Evolutionary conservation across 1,284 basidiomycete genomes (phyloP).

Genomic region (Pseudozyma thailandica): DNA sequence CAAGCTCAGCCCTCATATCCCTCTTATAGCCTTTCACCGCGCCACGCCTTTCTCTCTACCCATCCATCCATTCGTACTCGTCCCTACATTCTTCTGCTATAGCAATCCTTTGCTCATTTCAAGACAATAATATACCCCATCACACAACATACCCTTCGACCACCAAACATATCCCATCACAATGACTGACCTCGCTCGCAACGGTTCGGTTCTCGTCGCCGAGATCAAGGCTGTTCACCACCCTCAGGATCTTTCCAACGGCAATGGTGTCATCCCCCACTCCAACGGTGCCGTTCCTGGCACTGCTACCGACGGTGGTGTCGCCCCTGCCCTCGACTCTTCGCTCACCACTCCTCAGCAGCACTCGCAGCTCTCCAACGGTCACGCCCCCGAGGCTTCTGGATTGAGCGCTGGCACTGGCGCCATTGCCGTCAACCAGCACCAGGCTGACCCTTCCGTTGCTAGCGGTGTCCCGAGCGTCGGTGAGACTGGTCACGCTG

Average conservation of each 20-base stretch:
- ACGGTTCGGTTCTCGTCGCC: conserved; percentile 49
- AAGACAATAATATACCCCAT: neutral
- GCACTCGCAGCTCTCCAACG: conserved; percentile 15
- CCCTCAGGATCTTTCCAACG: conserved; percentile 4
- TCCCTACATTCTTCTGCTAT: neutral
- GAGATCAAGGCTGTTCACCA: conserved; percentile 49
- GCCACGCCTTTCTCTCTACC: neutral
- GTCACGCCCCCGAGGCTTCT: conserved; percentile 29
- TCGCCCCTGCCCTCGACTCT: conserved; percentile 37
- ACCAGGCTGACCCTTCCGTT: conserved; percentile 29
- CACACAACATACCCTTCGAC: conserved; percentile 2
- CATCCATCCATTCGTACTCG: neutral
- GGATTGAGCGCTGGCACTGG: conserved; percentile 37
- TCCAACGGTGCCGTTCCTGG: conserved; percentile 19
- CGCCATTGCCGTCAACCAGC: conserved; percentile 20
- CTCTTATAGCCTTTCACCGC: neutral
- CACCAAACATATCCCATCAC: conserved; percentile 7
- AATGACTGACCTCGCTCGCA: conserved; percentile 48
- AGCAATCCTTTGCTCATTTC: neutral
- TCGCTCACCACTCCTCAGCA: conserved; percentile 25
- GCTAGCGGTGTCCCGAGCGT: conserved; percentile 22
- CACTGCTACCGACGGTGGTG: conserved; percentile 28
- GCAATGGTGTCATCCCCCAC: conserved; percentile 6
- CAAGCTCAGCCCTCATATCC: neutral
- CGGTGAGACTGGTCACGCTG: too few relatives aligned